These are phyloP conservation scores for Mayamaea pseudoterrestris DNA, from an alignment of 108 stramenopile genomes.

Conservation along the genomic window DNA sequence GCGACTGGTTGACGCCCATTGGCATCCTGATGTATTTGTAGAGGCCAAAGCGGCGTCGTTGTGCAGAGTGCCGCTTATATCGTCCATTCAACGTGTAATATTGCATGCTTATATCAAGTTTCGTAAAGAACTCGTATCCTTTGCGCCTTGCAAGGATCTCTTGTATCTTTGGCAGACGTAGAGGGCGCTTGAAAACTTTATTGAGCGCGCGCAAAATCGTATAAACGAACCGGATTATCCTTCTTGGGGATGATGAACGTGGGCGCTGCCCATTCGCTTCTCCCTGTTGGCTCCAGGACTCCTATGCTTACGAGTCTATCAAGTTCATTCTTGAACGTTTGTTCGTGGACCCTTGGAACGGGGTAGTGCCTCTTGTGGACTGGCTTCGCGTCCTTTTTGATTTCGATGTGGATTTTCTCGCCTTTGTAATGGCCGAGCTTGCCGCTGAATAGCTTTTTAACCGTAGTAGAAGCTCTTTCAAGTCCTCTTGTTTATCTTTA, in stretches of 20 bases:
- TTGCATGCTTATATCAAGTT: constrained; percentile 16
- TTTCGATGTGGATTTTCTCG: neutral
- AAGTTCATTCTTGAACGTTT: constrained; percentile 1
- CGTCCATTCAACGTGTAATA: constrained; percentile 23
- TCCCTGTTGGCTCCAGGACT: no score
- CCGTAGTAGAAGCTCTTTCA: constrained; percentile 8
- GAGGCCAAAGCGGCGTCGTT: constrained; percentile 31
- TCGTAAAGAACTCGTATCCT: constrained; percentile 8
- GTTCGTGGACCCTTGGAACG: neutral
- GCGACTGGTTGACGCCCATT: constrained; percentile 33
- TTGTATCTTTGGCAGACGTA: constrained; percentile 8
- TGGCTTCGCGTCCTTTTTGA: neutral
- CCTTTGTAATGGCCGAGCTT: constrained; percentile 1
- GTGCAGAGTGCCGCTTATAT: constrained; percentile 11
- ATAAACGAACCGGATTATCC: constrained; percentile 7
- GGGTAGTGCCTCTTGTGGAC: neutral
- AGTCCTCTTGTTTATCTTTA: constrained; percentile 6
- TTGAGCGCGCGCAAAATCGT: constrained; percentile 30
- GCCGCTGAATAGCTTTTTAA: neutral
- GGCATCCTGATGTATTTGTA: constrained; percentile 23
- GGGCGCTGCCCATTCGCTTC: no score
- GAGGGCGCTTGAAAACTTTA: constrained; percentile 9
- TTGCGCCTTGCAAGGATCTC: neutral
- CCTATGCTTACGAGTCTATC: neutral
- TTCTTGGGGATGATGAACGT: constrained; percentile 32